These are phyloP conservation scores for Botrytis elliptica DNA, from an alignment of 2,329 filamentous ascomycete genomes.

Conservation along the genomic window DNA sequence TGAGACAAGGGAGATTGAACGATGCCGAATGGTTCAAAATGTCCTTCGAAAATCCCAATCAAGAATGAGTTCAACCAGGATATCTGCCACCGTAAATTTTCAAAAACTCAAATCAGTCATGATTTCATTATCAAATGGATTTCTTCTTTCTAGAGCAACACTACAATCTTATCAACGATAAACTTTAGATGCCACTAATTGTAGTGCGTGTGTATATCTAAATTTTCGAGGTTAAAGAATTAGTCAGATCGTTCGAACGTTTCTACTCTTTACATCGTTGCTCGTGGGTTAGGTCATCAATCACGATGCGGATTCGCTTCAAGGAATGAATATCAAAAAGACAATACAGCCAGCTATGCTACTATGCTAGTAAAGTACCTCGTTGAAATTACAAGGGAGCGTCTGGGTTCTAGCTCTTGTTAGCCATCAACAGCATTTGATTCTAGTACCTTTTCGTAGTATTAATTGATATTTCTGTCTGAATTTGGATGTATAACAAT, in stretches of 20 bases:
- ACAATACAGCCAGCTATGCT: neutral
- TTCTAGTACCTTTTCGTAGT: neutral
- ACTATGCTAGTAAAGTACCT: neutral
- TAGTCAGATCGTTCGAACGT: neutral
- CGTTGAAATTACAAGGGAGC: neutral
- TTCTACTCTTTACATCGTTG: neutral
- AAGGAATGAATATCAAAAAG: neutral
- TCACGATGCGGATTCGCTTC: neutral
- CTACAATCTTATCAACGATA: neutral
- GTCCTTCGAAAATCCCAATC: neutral
- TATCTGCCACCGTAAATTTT: neutral
- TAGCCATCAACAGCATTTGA: neutral
- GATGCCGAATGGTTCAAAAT: constrained; percentile 18
- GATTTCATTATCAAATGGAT: neutral
- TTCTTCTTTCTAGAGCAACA: neutral
- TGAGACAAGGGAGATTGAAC: constrained; percentile 22
- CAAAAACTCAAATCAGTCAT: neutral
- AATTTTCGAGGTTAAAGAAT: neutral
- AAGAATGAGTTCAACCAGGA: neutral
- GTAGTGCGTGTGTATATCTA: neutral
- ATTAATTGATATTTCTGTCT: neutral
- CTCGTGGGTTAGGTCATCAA: neutral
- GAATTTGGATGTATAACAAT: neutral
- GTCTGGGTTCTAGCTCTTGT: neutral
- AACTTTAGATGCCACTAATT: neutral